Base-by-base conservation (phyloP, 2,329 filamentous ascomycete genomes). In the Aplosporella prunicola region DNA sequence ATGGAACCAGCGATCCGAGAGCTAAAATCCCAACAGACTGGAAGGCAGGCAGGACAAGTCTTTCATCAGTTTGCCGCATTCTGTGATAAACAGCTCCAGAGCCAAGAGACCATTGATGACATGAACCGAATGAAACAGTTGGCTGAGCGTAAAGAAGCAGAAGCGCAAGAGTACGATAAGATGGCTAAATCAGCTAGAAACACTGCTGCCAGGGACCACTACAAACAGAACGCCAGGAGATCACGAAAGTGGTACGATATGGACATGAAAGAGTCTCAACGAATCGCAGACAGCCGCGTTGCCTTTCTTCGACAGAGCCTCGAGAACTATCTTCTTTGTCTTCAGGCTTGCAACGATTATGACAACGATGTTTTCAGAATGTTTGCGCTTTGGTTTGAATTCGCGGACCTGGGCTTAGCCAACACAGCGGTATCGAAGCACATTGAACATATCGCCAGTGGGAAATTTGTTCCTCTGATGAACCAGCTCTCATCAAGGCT, bases 401-500 rank as follows among this genome's bases (percentile, higher is more conserved):
- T 88, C 43, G 82, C 85, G 0, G 75, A 77, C n/a, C 80, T 82
- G 41, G 68, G 76, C 5, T 69, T 76, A 18, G 85, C 86, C 3
- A 96, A 94, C 50, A 72, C 74, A 31, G 80, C 84, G 2, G 87
- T 94, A 14, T 67, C 67, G 39, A 76, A 73, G 42, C 67, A 87
- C 51, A 66, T 98, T 11, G 61, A 67, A 4, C 69, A 75, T 35
- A 89, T 96, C 0, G 82, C 89, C 2, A 94, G 85, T 41, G 76
- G 84, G 43, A 98, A 98, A 53, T 94, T 99, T 55, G 89, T 87
- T 1, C 66, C 82, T 3, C 67, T 98, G 35, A 93, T 94, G 78
- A 98, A 95, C 52, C 91, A 99, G 57, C 72, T 98, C 20, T 89
- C 88, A 5, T 98, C 93, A n/a, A 79, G 91, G 6, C 66, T 98